These are phyloP conservation scores for Corynespora cassiicola DNA, from an alignment of 2,329 filamentous ascomycete genomes.

Conservation along the genomic window DNA sequence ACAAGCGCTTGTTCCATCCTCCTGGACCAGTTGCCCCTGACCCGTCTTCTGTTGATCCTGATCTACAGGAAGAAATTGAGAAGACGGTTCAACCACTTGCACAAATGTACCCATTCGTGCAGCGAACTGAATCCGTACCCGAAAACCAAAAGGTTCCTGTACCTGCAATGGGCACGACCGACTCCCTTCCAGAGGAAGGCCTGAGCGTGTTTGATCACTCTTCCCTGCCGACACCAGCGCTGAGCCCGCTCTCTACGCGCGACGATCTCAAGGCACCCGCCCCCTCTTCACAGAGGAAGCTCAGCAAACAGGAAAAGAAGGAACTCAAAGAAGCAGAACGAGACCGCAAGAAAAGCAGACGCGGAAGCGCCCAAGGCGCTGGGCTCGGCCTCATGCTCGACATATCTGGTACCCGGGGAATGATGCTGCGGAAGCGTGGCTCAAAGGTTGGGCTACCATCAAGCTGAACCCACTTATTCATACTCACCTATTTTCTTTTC, in stretches of 20 bases:
- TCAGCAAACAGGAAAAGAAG: conserved; percentile 13
- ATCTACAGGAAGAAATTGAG: conserved; percentile 13
- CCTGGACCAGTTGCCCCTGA: conserved; percentile 10
- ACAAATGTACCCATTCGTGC: conserved; percentile 4
- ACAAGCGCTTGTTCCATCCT: conserved; percentile 51
- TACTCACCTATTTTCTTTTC: conserved; percentile 4
- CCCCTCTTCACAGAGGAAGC: conserved; percentile 1
- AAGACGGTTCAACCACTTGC: conserved; percentile 8
- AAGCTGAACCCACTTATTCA: conserved; percentile 8
- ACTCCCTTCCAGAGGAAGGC: conserved; percentile 18
- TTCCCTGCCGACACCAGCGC: conserved; percentile 9
- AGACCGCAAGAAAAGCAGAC: conserved; percentile 15
- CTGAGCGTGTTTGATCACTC: conserved; percentile 10
- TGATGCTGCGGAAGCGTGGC: conserved; percentile 36
- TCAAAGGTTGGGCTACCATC: too few relatives aligned
- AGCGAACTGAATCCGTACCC: conserved; percentile 11
- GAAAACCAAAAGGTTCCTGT: conserved; percentile 7
- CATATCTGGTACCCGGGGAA: conserved; percentile 38
- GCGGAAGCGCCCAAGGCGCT: conserved; percentile 20
- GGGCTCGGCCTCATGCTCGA: conserved; percentile 26
- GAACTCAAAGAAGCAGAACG: conserved; percentile 13
- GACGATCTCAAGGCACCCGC: conserved; percentile 4
- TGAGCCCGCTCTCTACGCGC: conserved; percentile 11
- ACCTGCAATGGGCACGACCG: conserved; percentile 2
- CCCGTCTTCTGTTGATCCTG: conserved; percentile 3